Evolutionary conservation across 106 monocot species (phyloP).

Genomic region (Apostasia ramifera): DNA sequence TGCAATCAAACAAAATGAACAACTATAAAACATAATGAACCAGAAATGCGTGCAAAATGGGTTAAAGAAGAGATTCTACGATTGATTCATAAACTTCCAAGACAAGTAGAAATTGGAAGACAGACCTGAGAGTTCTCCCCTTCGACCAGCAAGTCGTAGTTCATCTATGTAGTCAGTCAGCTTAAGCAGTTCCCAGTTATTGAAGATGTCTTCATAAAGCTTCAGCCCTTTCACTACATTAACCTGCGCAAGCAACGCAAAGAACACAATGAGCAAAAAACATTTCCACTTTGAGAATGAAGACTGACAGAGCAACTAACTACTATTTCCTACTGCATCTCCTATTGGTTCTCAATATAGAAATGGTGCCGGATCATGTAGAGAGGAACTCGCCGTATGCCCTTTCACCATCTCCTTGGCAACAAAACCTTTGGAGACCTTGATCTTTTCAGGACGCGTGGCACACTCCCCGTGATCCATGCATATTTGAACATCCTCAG

Average conservation of each 20-base stretch:
- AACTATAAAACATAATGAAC: too few relatives aligned
- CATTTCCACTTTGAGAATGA: not conserved
- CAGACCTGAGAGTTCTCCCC: slow-evolving; percentile 83
- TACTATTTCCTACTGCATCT: slow-evolving; percentile 33
- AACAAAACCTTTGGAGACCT: slow-evolving; percentile 74
- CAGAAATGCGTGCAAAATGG: too few relatives aligned
- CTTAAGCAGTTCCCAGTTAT: slow-evolving; percentile 56
- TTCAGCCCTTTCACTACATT: slow-evolving; percentile 96
- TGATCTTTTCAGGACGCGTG: slow-evolving; percentile 54
- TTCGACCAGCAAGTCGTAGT: slow-evolving; percentile 72
- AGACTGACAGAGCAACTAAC: not conserved
- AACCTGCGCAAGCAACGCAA: slow-evolving; percentile 35
- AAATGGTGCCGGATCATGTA: slow-evolving; percentile 27
- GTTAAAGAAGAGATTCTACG: not conserved
- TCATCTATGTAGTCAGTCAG: slow-evolving; percentile 71
- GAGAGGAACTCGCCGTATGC: slow-evolving; percentile 81
- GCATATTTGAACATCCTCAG: slow-evolving; percentile 49
- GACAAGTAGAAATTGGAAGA: not conserved
- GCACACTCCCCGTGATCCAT: slow-evolving; percentile 56
- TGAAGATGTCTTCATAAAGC: slow-evolving; percentile 83
- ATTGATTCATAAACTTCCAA: not conserved
- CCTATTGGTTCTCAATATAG: slow-evolving; percentile 27
- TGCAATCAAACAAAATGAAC: not conserved
- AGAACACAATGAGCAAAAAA: not conserved
- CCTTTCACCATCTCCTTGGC: slow-evolving; percentile 90